Base-by-base conservation (phyloP, 805 yeast genomes). In the Scheffersomyces spartinae region DNA sequence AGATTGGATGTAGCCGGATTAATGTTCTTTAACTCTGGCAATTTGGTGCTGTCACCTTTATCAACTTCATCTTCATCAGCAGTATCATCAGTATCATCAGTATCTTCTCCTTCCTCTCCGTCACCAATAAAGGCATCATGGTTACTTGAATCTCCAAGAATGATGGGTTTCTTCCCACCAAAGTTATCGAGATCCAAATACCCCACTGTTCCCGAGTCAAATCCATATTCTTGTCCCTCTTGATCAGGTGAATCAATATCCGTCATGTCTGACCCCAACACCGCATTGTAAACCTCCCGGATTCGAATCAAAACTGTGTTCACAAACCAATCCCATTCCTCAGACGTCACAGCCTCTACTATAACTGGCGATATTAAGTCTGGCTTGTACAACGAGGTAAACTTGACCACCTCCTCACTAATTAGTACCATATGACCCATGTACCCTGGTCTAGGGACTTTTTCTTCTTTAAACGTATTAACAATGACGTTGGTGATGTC, bases 391-490 rank as follows among this genome's bases (percentile, higher is more conserved):
- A 72, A 48, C n/a, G 62, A 65, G 3, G 70, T 61, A 49, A 91
- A 91, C 47, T 91, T 91, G 25, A 85, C 95, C 23, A 91, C 85
- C 48, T 91, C 98, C 48, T 91, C 98, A 26, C 95, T 85, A 29
- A 91, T 83, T 26, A 91, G 59, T 5, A 94, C 83, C 35, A 91
- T 55, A 48, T 91, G 98, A 10, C 98, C 98, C 84, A 86, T 85
- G 46, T 84, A 91, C 0, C 98, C 98, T 20, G 86, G 69, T 28
- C 93, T 66, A 20, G 81, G 68, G 4, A 73, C 71, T 9, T 63
- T 61, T 30, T 56, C 56, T 35, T 64, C 68, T 46, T 81, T 36
- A 27, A 47, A 47, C 4, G 48, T 32, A 9, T 30, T 26, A 5
- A 48, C 47, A 10, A 55, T 54, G 11, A 52, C 25, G 7, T 41